These are phyloP conservation scores for Dryas integrifolia DNA, from an alignment of 331 rosid species.

Conservation along the genomic window DNA sequence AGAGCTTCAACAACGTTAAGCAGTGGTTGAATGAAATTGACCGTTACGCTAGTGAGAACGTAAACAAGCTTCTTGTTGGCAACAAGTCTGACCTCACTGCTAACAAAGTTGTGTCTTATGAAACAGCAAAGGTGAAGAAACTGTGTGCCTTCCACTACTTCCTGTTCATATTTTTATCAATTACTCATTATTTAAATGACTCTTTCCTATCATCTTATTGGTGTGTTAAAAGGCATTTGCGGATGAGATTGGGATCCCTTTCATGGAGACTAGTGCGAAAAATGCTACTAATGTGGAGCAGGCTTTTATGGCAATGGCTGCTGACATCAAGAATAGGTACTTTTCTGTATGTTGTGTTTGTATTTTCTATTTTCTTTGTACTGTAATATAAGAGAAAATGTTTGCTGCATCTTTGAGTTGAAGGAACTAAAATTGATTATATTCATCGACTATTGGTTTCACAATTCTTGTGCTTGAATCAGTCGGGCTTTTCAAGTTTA, in stretches of 20 bases:
- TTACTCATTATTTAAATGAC: not conserved
- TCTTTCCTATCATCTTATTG: not conserved
- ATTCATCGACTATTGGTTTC: not conserved
- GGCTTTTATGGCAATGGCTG: constrained; percentile 61
- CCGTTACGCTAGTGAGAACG: constrained; percentile 53
- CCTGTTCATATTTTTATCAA: not conserved
- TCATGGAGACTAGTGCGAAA: constrained; percentile 59
- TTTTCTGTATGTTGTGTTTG: not conserved
- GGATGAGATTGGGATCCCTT: constrained; percentile 56
- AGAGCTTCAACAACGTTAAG: constrained; percentile 53
- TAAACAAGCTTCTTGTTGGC: constrained; percentile 58
- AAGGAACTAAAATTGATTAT: not conserved
- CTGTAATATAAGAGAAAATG: not conserved
- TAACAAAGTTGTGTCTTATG: constrained; percentile 51
- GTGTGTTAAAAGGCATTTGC: constrained; percentile 41
- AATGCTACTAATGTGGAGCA: constrained; percentile 52
- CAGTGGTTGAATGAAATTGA: constrained; percentile 55
- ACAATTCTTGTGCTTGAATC: not conserved
- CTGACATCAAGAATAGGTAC: constrained; percentile 51
- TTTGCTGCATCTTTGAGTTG: not conserved
- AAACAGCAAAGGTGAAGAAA: constrained; percentile 45
- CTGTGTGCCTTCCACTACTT: not conserved
- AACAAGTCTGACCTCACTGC: constrained; percentile 52
- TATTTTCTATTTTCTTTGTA: not conserved
- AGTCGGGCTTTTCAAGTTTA: not conserved